Evolutionary conservation across 2,329 filamentous ascomycete species (phyloP), one percentile per base, ranked within the genome.

Genomic region (Akanthomyces lecanii): DNA sequence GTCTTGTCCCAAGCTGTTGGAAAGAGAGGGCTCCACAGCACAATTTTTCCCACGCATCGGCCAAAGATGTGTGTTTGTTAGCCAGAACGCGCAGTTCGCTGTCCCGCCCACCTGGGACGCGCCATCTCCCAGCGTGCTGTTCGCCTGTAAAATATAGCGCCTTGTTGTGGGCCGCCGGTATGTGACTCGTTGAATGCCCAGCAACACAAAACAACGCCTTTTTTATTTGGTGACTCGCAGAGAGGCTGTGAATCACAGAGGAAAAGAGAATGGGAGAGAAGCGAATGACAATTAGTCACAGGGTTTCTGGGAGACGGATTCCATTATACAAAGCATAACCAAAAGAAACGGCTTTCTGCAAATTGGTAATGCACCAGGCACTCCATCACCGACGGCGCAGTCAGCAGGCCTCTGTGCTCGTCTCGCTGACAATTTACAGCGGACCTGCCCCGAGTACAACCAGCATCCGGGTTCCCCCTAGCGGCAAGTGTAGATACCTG

Each of bases 391-490:
- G 42, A 7, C 42, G 7, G 42, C 42, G 16, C 42, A 45, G 38
- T 16, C 38, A 40, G 38, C 12, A 40, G 38, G 18, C 42, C 18
- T n/a, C 42, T 33, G 6, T 33, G 3, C 25, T 5, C 48, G 28
- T 21, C 50, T 52, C 30, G 28, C 28, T 52, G 16, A 36, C 28
- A 30, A 54, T 7, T 10, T 18, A 40, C 38, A 55, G 52, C 23
- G 40, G 23, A 18, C 50, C 48, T 7, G 47, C 33, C 52, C 21
- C 21, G 16, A 33, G 14, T 5, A 47, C 44, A 47, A 23, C 11
- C 21, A 42, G 36, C 25, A n/a, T 30, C 53, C 53, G 53, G 38
- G 21, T 47, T 47, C 40, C 54, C n/a, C 40, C 54, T 57, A 57
- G 54, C 40, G 54, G 54, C 54, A 30, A 36, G 40, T 55, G 16